These are phyloP conservation scores for Knufia fluminis DNA, from an alignment of 2,329 filamentous ascomycete genomes.

Conservation along the genomic window DNA sequence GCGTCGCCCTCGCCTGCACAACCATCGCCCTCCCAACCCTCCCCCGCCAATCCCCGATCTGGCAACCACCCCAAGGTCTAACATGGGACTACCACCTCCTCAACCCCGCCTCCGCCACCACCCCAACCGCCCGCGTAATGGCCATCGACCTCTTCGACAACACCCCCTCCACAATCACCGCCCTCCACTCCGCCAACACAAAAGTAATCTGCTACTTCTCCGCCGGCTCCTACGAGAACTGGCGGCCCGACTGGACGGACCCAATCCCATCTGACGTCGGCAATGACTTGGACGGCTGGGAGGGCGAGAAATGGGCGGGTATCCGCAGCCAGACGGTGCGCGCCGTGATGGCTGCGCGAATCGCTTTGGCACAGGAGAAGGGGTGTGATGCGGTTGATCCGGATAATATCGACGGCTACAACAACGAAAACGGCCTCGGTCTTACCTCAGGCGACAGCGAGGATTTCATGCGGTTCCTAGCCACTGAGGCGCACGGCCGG, in stretches of 20 bases:
- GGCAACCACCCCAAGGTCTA: slow-evolving; percentile 45
- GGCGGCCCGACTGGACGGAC: slow-evolving; percentile 47
- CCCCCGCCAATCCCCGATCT: slow-evolving; percentile 25
- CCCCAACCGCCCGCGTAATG: slow-evolving; percentile 9
- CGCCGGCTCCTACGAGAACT: slow-evolving; percentile 59
- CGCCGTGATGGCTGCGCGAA: slow-evolving; percentile 52
- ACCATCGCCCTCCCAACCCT: too few species aligned
- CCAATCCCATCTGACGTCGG: slow-evolving; percentile 52
- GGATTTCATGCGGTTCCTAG: slow-evolving; percentile 52
- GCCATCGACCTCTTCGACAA: slow-evolving; percentile 55
- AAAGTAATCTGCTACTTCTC: slow-evolving; percentile 69
- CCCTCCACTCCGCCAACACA: slow-evolving; percentile 43
- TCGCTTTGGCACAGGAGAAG: slow-evolving; percentile 51
- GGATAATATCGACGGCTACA: slow-evolving; percentile 61
- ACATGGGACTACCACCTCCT: slow-evolving; percentile 59
- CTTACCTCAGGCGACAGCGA: slow-evolving; percentile 50
- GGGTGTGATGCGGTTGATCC: slow-evolving; percentile 62
- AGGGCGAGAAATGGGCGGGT: slow-evolving; percentile 58
- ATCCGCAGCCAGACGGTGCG: slow-evolving; percentile 50
- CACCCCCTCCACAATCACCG: slow-evolving; percentile 36
- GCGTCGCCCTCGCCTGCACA: too few species aligned
- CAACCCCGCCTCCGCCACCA: slow-evolving; percentile 5
- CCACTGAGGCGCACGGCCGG: slow-evolving; percentile 42
- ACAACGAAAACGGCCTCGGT: slow-evolving; percentile 54
- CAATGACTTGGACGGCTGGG: slow-evolving; percentile 52